Conservation (phyloP, 495 filamentous ascomycete species). For the Neurospora sp. region DNA sequence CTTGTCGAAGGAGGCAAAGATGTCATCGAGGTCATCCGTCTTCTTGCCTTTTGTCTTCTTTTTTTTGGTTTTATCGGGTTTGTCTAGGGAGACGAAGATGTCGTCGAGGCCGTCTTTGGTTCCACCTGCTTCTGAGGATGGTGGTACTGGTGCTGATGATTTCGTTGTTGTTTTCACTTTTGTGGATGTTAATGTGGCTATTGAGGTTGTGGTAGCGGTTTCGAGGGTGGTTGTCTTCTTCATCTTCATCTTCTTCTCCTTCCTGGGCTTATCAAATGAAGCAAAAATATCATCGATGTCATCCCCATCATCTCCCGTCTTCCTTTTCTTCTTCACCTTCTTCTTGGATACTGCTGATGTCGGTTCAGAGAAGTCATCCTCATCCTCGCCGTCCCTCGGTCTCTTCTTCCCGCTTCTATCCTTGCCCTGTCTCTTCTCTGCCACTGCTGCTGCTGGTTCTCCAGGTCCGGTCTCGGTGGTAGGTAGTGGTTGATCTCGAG, state of each 20-base stretch:
- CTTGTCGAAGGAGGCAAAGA: slow-evolving; percentile 16
- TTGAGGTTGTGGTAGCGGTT: not conserved
- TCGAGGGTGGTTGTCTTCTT: slow-evolving; percentile 5
- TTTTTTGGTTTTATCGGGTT: slow-evolving; percentile 1
- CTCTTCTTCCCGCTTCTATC: not conserved
- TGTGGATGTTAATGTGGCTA: not conserved
- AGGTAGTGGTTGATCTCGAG: not conserved
- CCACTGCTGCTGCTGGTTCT: slow-evolving; percentile 3
- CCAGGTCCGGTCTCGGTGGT: not conserved
- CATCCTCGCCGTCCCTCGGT: not conserved
- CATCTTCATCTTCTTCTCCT: slow-evolving; percentile 9
- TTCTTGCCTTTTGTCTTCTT: slow-evolving; percentile 6
- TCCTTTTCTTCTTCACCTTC: slow-evolving; percentile 20
- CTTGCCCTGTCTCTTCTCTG: not conserved
- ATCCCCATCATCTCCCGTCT: slow-evolving; percentile 11
- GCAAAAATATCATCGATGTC: slow-evolving; percentile 25
- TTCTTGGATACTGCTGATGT: not conserved
- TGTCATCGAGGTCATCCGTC: slow-evolving; percentile 24
- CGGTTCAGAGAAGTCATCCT: not conserved
- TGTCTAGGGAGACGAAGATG: not conserved
- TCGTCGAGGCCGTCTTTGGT: not conserved
- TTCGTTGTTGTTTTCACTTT: not conserved
- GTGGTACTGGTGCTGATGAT: slow-evolving; percentile 9
- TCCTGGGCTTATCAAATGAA: slow-evolving; percentile 1
- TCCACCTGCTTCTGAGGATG: not conserved